Conservation (phyloP, 2,329 filamentous ascomycete species). For the Lecanicillium sp. region DNA sequence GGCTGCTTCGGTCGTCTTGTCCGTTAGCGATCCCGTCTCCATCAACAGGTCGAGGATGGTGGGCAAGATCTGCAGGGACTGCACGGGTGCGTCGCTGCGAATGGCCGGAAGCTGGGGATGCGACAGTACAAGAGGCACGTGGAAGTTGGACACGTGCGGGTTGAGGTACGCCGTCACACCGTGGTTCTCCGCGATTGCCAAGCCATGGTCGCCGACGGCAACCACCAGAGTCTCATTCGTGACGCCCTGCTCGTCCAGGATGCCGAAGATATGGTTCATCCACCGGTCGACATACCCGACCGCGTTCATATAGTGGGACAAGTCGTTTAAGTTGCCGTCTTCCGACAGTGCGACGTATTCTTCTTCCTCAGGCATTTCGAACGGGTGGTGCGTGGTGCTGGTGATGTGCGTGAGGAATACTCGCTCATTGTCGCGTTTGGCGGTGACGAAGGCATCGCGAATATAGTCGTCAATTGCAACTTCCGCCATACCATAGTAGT, state of each 20-base stretch:
- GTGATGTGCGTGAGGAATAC: slow-evolving; percentile 31
- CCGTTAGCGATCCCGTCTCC: slow-evolving; percentile 27
- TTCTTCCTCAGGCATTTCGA: slow-evolving; percentile 23
- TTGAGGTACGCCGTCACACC: slow-evolving; percentile 27
- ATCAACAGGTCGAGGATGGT: slow-evolving; percentile 30
- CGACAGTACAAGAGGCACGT: slow-evolving; percentile 27
- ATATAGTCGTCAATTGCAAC: slow-evolving; percentile 27
- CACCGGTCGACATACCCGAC: slow-evolving; percentile 28
- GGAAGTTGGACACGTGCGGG: slow-evolving; percentile 25
- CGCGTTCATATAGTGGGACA: slow-evolving; percentile 30
- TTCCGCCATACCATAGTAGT: slow-evolving; percentile 30
- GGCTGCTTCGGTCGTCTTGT: slow-evolving; percentile 20
- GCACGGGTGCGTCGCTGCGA: slow-evolving; percentile 25
- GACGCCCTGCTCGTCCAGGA: slow-evolving; percentile 26
- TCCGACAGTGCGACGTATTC: slow-evolving; percentile 21
- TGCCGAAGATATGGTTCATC: slow-evolving; percentile 25
- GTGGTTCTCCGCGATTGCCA: slow-evolving; percentile 27
- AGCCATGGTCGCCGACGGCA: slow-evolving; percentile 28
- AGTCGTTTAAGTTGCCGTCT: slow-evolving; percentile 22
- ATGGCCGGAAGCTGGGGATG: slow-evolving; percentile 28
- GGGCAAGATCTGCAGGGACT: slow-evolving; percentile 27
- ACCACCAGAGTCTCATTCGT: slow-evolving; percentile 29
- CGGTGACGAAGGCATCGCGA: slow-evolving; percentile 25
- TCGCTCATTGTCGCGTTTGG: slow-evolving; percentile 24
- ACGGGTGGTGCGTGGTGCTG: slow-evolving; percentile 30